Evolutionary conservation across 2,329 filamentous ascomycete genomes (phyloP), one percentile per base, ranked within the genome.

Genomic region (Penicillium sp.): DNA sequence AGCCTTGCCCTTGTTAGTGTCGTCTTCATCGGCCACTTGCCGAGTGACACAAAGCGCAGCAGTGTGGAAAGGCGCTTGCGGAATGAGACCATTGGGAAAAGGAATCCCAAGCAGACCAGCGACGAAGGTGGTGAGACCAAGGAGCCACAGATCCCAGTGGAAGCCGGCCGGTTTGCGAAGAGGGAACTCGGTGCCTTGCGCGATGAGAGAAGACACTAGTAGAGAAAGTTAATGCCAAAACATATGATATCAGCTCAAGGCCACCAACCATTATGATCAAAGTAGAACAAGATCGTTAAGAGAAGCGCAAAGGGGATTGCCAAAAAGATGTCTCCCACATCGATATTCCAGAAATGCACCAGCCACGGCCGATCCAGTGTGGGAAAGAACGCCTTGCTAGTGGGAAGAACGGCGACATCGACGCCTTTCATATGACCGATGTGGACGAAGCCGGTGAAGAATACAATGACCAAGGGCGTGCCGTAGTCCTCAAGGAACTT

Each of bases 401-500:
- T 91, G 0, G 89, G 89, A 23, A 95, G 74, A 7, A 77, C 82
- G 51, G 86, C 80, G 8, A 95, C 72, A 16, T 80, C 65, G 1
- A 94, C 78, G 32, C 77, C 69, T n/a, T 71, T 72, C 86, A 95
- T 91, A 59, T 86, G 84, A 6, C 89, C 89, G 52, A 94, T 81
- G 66, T 93, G 86, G 1, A 93, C 85, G 60, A 94, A 95, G 0
- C 89, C 89, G 0, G 89, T 89, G 66, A 95, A 95, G 74, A 95
- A 95, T 50, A 95, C 72, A 44, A 90, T 79, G 0, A 86, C 88
- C 50, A 91, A 72, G 0, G 89, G 88, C 0, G 88, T 94, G 42
- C 88, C 89, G 63, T 95, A 95, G 66, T 95, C 89, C 64, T 93
- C 89, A 54, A 95, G 77, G 59, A 95, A 94, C 53, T 90, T 82